phyloP scores from a whole-genome alignment of 2,329 filamentous ascomycete species.

The Purpureocillium lavendulum region DNA sequence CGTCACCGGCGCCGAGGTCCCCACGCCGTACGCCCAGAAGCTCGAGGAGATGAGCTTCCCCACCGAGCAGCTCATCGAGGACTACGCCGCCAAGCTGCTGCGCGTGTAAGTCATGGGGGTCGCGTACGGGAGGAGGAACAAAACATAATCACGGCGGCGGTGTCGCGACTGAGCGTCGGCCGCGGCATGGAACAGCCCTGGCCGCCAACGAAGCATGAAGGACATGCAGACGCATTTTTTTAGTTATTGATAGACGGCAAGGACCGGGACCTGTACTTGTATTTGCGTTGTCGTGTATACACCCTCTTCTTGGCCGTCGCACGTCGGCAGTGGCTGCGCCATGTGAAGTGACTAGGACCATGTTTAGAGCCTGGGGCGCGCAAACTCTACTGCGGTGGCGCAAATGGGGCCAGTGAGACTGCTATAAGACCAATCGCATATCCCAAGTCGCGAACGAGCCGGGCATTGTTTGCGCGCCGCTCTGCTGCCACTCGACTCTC shows the following conservation, averaged over 20 bases:
- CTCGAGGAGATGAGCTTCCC: constrained; percentile 96
- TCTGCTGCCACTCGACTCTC: too few relatives aligned
- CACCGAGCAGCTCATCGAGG: constrained; percentile 76
- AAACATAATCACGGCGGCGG: neutral
- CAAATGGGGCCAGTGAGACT: too few relatives aligned
- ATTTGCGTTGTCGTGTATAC: constrained; percentile 30
- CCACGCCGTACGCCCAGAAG: constrained; percentile 87
- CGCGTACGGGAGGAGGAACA: constrained; percentile 1
- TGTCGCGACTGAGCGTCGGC: constrained; percentile 1
- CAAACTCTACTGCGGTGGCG: too few relatives aligned
- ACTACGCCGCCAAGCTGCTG: constrained; percentile 84
- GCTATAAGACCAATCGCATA: too few relatives aligned
- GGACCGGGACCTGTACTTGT: constrained; percentile 31
- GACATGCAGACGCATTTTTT: constrained; percentile 11
- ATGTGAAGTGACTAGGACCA: too few relatives aligned
- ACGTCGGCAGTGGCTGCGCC: too few relatives aligned
- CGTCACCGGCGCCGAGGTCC: constrained; percentile 93
- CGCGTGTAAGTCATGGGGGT: constrained; percentile 48
- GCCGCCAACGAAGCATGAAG: constrained; percentile 6
- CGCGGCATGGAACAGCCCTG: neutral
- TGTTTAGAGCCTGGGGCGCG: too few relatives aligned
- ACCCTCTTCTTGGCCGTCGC: constrained; percentile 18
- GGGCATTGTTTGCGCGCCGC: too few relatives aligned
- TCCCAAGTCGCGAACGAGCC: too few relatives aligned
- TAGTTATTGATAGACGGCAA: constrained; percentile 24